Conservation (phyloP, 1,284 basidiomycete genomes). For the Apiotrichum porosum region DNA sequence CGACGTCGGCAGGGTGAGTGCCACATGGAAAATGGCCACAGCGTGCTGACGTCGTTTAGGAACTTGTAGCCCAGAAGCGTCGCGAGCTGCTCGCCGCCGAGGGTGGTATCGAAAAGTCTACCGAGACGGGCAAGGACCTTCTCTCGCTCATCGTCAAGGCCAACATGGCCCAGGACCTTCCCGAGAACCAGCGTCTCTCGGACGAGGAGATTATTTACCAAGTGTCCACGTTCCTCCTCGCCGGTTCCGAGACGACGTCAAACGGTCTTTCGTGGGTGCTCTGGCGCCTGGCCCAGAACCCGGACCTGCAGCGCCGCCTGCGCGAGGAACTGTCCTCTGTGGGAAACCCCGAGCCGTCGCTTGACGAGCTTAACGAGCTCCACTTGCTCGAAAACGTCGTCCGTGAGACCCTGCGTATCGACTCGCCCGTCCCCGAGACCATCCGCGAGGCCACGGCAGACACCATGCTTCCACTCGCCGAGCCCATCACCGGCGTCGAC, state of each 20-base stretch:
- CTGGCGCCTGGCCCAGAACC: conserved; percentile 60
- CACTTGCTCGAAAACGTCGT: conserved; percentile 61
- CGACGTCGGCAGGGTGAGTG: conserved; percentile 1
- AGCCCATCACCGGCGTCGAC: conserved; percentile 42
- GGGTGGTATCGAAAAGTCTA: conserved; percentile 34
- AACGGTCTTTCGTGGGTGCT: conserved; percentile 68
- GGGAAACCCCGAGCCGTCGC: conserved; percentile 42
- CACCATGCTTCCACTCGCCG: conserved; percentile 58
- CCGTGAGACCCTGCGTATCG: conserved; percentile 62
- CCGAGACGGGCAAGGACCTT: conserved; percentile 51
- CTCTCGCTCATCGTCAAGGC: conserved; percentile 54
- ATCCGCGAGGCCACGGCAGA: conserved; percentile 59
- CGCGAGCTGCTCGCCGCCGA: conserved; percentile 20
- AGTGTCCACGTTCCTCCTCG: conserved; percentile 62
- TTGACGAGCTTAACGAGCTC: conserved; percentile 48
- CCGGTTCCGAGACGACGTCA: conserved; percentile 71
- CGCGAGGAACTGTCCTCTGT: conserved; percentile 54
- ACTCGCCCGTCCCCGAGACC: conserved; percentile 62
- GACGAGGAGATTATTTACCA: conserved; percentile 67
- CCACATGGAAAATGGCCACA: too few species aligned
- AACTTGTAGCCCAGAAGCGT: conserved; percentile 56
- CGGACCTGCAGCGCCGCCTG: conserved; percentile 56
- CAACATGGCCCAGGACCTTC: conserved; percentile 57
- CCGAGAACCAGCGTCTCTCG: conserved; percentile 57
- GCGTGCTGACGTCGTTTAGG: conserved; percentile 12